phyloP scores from a whole-genome alignment of 2,329 filamentous ascomycete genomes.

The Calycina herbarum region DNA sequence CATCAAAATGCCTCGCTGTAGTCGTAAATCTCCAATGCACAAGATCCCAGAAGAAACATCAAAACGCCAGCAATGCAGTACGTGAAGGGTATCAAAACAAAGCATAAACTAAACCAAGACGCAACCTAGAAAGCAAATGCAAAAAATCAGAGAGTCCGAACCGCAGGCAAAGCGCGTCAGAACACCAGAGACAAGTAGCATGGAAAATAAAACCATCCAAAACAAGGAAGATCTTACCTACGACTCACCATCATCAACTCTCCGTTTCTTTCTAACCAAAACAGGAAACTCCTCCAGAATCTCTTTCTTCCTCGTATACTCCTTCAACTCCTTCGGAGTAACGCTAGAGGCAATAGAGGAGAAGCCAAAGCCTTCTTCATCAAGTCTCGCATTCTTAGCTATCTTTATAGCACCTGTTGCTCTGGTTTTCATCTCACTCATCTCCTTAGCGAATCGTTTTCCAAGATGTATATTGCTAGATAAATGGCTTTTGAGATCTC shows the following conservation, averaged over 20 bases:
- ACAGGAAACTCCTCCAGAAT: neutral
- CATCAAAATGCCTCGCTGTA: too few species aligned
- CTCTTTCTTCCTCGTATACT: neutral
- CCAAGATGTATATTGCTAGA: neutral
- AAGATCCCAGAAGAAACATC: neutral
- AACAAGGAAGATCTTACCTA: neutral
- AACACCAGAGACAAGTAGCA: neutral
- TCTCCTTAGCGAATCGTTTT: neutral
- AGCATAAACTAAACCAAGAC: neutral
- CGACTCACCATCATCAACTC: neutral
- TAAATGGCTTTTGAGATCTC: neutral
- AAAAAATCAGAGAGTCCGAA: neutral
- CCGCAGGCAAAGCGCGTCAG: too few species aligned
- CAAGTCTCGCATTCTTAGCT: neutral
- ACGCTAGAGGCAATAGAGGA: neutral
- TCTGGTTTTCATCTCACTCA: neutral
- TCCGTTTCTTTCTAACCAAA: neutral
- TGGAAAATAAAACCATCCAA: neutral
- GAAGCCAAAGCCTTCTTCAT: too few species aligned
- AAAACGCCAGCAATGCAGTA: neutral
- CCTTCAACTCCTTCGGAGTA: neutral
- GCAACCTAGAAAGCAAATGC: neutral
- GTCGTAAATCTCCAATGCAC: neutral
- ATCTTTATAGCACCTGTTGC: neutral
- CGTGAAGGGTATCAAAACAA: neutral